These are phyloP conservation scores for Metarhizium guizhouense DNA, from an alignment of 2,329 filamentous ascomycete genomes.

Conservation along the genomic window DNA sequence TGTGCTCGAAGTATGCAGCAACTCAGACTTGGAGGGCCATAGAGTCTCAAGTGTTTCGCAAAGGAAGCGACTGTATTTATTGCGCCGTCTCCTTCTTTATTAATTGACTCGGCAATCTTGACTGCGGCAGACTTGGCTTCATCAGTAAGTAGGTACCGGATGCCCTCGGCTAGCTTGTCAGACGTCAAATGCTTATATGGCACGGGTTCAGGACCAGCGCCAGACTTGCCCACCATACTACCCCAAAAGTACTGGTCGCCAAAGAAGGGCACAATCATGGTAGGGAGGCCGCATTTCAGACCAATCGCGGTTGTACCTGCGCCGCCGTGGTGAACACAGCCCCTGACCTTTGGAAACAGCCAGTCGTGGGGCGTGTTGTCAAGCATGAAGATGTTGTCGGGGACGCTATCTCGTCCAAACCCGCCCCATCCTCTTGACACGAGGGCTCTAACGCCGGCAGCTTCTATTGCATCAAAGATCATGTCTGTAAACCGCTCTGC, in stretches of 20 bases:
- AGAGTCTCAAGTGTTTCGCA: slow-evolving; percentile 48
- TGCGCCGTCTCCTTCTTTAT: slow-evolving; percentile 56
- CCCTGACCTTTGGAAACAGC: slow-evolving; percentile 59
- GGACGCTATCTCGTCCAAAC: slow-evolving; percentile 47
- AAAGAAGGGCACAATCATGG: slow-evolving; percentile 72
- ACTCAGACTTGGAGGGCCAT: slow-evolving; percentile 46
- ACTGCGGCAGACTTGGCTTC: slow-evolving; percentile 49
- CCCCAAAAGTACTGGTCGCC: slow-evolving; percentile 77
- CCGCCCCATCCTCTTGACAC: slow-evolving; percentile 72
- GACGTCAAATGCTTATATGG: slow-evolving; percentile 58
- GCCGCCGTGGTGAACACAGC: slow-evolving; percentile 68
- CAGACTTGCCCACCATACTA: slow-evolving; percentile 53
- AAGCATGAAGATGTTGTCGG: slow-evolving; percentile 61
- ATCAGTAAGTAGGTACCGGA: slow-evolving; percentile 55
- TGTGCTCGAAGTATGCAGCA: slow-evolving; percentile 57
- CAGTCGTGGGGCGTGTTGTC: slow-evolving; percentile 71
- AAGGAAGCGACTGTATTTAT: slow-evolving; percentile 61
- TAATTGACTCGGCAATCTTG: slow-evolving; percentile 53
- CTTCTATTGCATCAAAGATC: slow-evolving; percentile 60
- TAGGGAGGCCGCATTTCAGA: slow-evolving; percentile 61
- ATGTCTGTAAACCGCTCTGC: slow-evolving; percentile 58
- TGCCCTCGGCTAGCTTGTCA: slow-evolving; percentile 60
- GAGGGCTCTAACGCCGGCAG: slow-evolving; percentile 59
- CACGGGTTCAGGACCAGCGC: slow-evolving; percentile 56
- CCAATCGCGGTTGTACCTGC: slow-evolving; percentile 70